Evolutionary conservation across 768 basidiomycete genomes (phyloP).

Genomic region (Tremella mesenterica): DNA sequence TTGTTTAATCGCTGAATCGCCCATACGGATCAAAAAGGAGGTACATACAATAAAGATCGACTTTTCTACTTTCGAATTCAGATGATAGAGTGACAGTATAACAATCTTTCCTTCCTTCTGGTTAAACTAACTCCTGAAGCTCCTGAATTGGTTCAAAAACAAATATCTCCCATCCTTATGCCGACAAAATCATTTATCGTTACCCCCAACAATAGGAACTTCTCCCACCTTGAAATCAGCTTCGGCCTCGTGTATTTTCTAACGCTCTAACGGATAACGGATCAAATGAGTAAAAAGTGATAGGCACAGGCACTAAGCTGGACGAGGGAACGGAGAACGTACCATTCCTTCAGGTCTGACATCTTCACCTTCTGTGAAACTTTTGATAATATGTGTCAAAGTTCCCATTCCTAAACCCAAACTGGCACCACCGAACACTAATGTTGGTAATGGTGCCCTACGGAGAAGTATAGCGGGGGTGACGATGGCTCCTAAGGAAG

Average conservation of each 20-base stretch:
- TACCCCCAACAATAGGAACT: slow-evolving; percentile 25
- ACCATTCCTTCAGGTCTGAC: slow-evolving; percentile 39
- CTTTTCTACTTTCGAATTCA: too few relatives aligned
- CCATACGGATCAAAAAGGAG: too few relatives aligned
- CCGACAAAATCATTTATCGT: slow-evolving; percentile 12
- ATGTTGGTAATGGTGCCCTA: slow-evolving; percentile 29
- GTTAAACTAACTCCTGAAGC: too few relatives aligned
- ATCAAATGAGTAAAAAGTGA: too few relatives aligned
- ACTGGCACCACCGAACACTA: slow-evolving; percentile 37
- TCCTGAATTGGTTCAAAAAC: too few relatives aligned
- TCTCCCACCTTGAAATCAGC: slow-evolving; percentile 24
- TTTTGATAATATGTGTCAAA: slow-evolving; percentile 26
- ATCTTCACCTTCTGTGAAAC: slow-evolving; percentile 23
- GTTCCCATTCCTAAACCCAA: slow-evolving; percentile 37
- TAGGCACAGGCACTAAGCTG: too few relatives aligned
- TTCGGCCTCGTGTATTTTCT: not conserved
- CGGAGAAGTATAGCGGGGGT: slow-evolving; percentile 36
- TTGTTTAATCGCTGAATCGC: too few relatives aligned
- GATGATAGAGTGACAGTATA: too few relatives aligned
- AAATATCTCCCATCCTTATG: too few relatives aligned
- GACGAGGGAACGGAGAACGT: slow-evolving; percentile 2
- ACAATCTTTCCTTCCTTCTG: too few relatives aligned
- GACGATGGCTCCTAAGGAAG: slow-evolving; percentile 25
- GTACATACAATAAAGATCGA: too few relatives aligned
- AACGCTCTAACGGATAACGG: too few relatives aligned